Base-by-base conservation (phyloP, 805 yeast species). In the Sporopachydermia lactativora region DNA sequence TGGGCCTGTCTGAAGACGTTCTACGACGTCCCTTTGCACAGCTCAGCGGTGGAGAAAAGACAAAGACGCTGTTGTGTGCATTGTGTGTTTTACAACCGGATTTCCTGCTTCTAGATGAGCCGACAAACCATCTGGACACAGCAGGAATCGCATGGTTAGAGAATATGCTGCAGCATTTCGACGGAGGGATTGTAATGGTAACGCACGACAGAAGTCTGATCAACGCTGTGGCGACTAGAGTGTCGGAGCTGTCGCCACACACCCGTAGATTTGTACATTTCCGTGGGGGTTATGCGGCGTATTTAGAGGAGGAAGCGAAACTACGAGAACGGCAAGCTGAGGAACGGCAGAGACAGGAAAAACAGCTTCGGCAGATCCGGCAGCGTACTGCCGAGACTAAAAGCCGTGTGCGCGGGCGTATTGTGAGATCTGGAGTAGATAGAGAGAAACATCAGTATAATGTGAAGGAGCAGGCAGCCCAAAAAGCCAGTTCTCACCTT, bases 11-110 rank as follows among this genome's bases (percentile, higher is more conserved):
- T 6, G 28, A 45, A 15, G 46, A 41, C 14, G 18, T 39, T 39
- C 39, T 45, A 37, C 41, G 37, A 17, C 45, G 42, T 34, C 41
- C 46, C 41, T 45, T 45, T 45, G 41, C 39, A 38, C 39, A 38
- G 36, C 41, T 45, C 6, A 45, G 48, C 19, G 48, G 48, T 11
- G 46, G 46, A 24, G 46, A 45, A 41, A 45, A 45, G 42, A 45
- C 48, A 11, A 45, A 45, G 34, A 45, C 44, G 4, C 45, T 45
- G 35, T 45, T 45, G 40, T 45, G 48, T 18, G 44, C 48, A 14
- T 34, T 45, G 8, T 43, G 45, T 43, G 37, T 45, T 36, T 36
- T 45, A 40, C 40, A 45, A 19, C 46, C 48, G 2, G 48, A 45
- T 34, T 40, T 45, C 44, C 43, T 45, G 35, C 35, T 45, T 39